phyloP scores from a whole-genome alignment of 169 alveolate species.

The Plasmodium coatneyi region DNA sequence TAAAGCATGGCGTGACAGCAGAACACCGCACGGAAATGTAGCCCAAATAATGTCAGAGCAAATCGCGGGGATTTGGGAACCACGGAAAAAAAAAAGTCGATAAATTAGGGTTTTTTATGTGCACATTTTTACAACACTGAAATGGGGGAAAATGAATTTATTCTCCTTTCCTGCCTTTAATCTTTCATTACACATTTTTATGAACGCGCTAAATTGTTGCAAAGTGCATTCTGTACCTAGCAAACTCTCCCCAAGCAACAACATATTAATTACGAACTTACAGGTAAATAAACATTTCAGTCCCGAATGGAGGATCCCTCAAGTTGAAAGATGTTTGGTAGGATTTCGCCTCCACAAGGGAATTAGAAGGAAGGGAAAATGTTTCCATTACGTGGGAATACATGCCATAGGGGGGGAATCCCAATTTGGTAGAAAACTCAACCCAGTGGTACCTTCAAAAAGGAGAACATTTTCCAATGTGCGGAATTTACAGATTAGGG shows the following conservation, averaged over 20 bases:
- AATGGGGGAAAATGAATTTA: background rate
- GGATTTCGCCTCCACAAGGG: background rate
- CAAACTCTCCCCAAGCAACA: background rate
- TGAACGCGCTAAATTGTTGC: background rate
- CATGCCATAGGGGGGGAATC: background rate
- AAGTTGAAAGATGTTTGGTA: background rate
- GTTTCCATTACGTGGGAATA: background rate
- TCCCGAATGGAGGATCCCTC: background rate
- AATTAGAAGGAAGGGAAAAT: background rate
- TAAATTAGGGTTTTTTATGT: background rate
- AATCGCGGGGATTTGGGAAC: background rate
- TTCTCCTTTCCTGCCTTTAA: background rate
- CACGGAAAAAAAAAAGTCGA: background rate
- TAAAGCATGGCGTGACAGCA: background rate
- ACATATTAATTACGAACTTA: background rate
- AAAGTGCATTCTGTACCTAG: background rate
- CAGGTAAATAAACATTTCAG: background rate
- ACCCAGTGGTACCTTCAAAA: background rate
- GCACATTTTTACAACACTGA: background rate
- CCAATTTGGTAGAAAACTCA: background rate
- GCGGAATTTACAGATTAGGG: background rate
- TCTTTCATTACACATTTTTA: background rate
- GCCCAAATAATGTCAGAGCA: background rate
- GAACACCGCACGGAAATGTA: background rate
- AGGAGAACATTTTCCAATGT: background rate